Evolutionary conservation across 2,329 filamentous ascomycete genomes (phyloP), one percentile per base, ranked within the genome.

Genomic region (Ascochyta pisi): DNA sequence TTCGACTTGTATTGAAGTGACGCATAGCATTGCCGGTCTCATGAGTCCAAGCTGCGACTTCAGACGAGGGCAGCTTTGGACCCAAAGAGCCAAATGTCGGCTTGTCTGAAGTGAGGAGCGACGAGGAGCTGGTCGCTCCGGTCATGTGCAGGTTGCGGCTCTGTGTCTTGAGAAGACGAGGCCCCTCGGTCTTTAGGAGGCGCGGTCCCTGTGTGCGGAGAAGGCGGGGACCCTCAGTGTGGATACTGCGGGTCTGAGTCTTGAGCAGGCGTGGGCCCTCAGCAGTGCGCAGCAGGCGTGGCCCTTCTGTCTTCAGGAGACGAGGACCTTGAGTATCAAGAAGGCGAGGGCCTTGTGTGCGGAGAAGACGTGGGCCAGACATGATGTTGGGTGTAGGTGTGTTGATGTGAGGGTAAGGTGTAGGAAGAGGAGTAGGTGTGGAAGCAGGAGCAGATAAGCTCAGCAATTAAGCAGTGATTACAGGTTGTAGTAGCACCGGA

Each of bases 1-100:
- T 73, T 58, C 83, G 83, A 60, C 81, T 84, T 58, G 85, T 86
- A 76, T 88, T 88, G 81, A 88, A 87, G 68, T 83, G 79, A 52
- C 84, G 82, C 73, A 75, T 63, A 48, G 73, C 62, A 54, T 65
- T 69, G 48, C 61, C 65, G 6, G 69, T 60, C 49, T 70, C 63
- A 5, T 66, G 54, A 43, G 66, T 53, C 44, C 71, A 70, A 19
- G 68, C 63, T 38, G 67, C 64, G n/a, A 77, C 77, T 68, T 83
- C 78, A 54, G 82, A 81, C 65, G 79, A 75, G 40, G 84, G 72
- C 58, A 78, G 82, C 57, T 79, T 79, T 54, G 83, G 80, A 31
- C 81, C 75, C 55, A 83, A 83, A 0, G 60, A 57, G 54, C 58
- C 56, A 52, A 80, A 68, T 38, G 79, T 78, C 16, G 82, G 77